Base-by-base conservation (phyloP, 495 filamentous ascomycete species). In the Penicillium mononematosum region DNA sequence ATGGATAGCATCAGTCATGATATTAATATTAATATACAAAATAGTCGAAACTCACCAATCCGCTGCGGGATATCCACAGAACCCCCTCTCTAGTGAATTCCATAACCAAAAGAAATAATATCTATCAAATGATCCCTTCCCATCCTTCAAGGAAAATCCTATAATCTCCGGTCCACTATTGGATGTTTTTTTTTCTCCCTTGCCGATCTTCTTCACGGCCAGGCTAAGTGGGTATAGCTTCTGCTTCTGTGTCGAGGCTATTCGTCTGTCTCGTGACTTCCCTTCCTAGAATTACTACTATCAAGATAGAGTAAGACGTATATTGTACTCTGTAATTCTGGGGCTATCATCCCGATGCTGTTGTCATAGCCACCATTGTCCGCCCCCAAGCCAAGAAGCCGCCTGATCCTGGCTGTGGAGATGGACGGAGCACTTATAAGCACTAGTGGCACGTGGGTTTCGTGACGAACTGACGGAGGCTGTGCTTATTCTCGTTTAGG, bases 361-460 rank as follows among this genome's bases (percentile, higher is more conserved):
- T 4, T 48, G 10, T 14, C 34, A 52, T 11, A 51, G 49, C 49
- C 49, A 27, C n/a, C 4, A n/a, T 19, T 19, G 16, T 12, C n/a
- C 1, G 16, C 44, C 41, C 31, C 19, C 10, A 46, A 54, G 52
- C 42, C 20, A 54, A 32, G 12, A 17, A 32, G 3, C 1, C 14
- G 24, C 16, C 14, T 17, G n/a, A 20, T 31, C 29, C 27, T 11
- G 43, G 39, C 50, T 38, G 17, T n/a, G 39, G 50, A 41, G 31
- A 29, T 5, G 24, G 2, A 9, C 5, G 43, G 12, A 34, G 31
- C 24, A 24, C n/a, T 2, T 32, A 22, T 55, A 38, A 17, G 53
- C 53, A 55, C 53, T 55, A 55, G 19, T 16, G 20, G 47, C 53
- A 55, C 53, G 53, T 55, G 53, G 43, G 22, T 25, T 54, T 11